phyloP scores from a whole-genome alignment of 2,329 filamentous ascomycete species.

The Raffaelea albimanens region DNA sequence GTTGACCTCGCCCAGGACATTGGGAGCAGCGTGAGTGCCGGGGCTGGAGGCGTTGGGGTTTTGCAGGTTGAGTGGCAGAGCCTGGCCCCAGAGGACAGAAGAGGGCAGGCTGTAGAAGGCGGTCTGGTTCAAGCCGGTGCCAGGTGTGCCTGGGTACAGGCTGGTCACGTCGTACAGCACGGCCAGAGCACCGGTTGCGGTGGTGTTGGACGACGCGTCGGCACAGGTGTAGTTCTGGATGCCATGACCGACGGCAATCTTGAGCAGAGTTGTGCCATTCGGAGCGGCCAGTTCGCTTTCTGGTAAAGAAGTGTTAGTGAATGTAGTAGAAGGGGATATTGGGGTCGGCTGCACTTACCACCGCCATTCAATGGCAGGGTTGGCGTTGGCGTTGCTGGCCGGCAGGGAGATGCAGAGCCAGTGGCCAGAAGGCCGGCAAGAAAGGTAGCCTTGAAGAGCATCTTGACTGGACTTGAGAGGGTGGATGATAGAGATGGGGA shows the following conservation, averaged over 20 bases:
- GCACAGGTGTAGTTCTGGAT: slow-evolving; percentile 61
- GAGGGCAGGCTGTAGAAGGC: slow-evolving; percentile 31
- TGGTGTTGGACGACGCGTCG: slow-evolving; percentile 19
- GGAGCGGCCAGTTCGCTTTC: slow-evolving; percentile 35
- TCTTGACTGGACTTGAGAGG: neutral
- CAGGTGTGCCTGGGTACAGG: slow-evolving; percentile 37
- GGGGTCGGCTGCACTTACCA: too few species aligned
- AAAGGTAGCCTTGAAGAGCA: neutral
- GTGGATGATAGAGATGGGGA: neutral
- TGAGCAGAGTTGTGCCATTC: slow-evolving; percentile 29
- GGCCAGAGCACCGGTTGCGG: slow-evolving; percentile 44
- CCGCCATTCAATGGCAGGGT: slow-evolving; percentile 21
- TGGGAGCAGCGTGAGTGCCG: slow-evolving; percentile 12
- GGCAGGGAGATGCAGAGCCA: slow-evolving; percentile 12
- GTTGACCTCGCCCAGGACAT: slow-evolving; percentile 18
- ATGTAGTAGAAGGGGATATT: too few species aligned
- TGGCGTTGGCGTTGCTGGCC: slow-evolving; percentile 1
- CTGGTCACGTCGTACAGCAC: slow-evolving; percentile 48
- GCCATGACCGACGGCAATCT: slow-evolving; percentile 53
- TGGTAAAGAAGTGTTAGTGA: slow-evolving; percentile 10
- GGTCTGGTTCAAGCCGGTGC: slow-evolving; percentile 24
- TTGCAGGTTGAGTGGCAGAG: slow-evolving; percentile 39
- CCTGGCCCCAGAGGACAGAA: slow-evolving; percentile 28
- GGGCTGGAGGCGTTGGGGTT: slow-evolving; percentile 17
- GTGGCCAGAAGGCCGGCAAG: slow-evolving; percentile 9